These are phyloP conservation scores for Ceratopteris richardii DNA, from an alignment of 75 land plant genomes.

Conservation along the genomic window DNA sequence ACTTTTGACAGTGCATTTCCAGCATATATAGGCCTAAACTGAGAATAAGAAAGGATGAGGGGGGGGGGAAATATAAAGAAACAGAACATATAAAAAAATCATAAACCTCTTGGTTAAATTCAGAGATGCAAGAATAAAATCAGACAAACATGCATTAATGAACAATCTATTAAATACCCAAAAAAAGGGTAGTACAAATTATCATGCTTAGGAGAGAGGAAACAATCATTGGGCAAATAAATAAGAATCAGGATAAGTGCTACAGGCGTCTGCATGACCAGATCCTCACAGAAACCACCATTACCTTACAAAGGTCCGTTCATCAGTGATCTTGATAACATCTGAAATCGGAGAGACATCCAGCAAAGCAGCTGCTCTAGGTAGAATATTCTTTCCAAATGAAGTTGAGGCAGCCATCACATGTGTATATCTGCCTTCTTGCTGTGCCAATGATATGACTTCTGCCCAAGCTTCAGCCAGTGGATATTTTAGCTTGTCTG, in stretches of 20 bases:
- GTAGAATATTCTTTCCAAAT: slow-evolving; percentile 85
- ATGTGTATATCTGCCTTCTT: slow-evolving; percentile 51
- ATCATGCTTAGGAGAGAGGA: too few species aligned
- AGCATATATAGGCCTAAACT: slow-evolving; percentile 90
- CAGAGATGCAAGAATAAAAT: not conserved
- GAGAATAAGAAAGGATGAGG: too few species aligned
- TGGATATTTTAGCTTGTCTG: slow-evolving; percentile 55
- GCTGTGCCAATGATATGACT: slow-evolving; percentile 54
- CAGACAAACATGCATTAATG: not conserved
- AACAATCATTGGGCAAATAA: too few species aligned
- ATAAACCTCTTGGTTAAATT: not conserved
- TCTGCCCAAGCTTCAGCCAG: slow-evolving; percentile 92
- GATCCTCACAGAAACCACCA: too few species aligned
- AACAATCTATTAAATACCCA: not conserved
- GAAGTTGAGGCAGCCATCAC: slow-evolving; percentile 67
- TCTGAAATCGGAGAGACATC: slow-evolving; percentile 92
- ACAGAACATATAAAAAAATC: not conserved
- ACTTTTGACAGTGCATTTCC: slow-evolving; percentile 91
- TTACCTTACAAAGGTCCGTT: slow-evolving; percentile 65
- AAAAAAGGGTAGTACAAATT: too few species aligned
- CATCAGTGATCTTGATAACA: slow-evolving; percentile 51
- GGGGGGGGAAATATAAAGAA: not conserved
- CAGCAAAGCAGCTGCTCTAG: slow-evolving; percentile 85
- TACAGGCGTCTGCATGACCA: too few species aligned
- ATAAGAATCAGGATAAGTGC: too few species aligned